Percentiles rank a stretch among this genome's conserved stretches.
Evolutionary conservation across 2,329 filamentous ascomycete genomes (phyloP).

Genomic region (Annulohypoxylon truncatum): DNA sequence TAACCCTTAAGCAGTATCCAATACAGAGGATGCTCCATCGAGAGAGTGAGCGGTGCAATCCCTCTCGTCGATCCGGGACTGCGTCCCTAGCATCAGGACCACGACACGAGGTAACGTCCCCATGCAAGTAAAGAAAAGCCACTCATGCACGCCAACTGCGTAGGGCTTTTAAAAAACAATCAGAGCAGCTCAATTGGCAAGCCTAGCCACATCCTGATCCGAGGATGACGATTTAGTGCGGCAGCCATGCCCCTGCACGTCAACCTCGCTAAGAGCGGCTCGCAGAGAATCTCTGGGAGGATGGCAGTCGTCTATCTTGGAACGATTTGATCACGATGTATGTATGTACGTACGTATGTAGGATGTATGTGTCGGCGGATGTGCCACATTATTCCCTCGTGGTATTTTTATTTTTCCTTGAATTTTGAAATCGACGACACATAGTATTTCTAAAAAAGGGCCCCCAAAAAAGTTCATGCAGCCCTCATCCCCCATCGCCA

Average conservation of each 20-base stretch:
- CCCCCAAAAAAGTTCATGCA: slow-evolving; percentile 26
- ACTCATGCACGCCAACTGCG: slow-evolving; percentile 35
- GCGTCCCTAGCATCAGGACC: slow-evolving; percentile 36
- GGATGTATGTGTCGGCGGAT: slow-evolving; percentile 14
- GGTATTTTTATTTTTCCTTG: not conserved
- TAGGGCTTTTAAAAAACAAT: slow-evolving; percentile 35
- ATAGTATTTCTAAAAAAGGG: slow-evolving; percentile 7
- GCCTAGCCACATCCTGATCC: slow-evolving; percentile 32
- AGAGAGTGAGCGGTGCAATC: slow-evolving; percentile 12
- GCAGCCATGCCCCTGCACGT: slow-evolving; percentile 35
- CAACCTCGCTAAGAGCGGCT: slow-evolving; percentile 43
- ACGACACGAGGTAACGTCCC: slow-evolving; percentile 40
- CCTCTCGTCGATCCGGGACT: slow-evolving; percentile 41
- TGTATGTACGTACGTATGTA: not conserved
- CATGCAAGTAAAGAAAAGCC: slow-evolving; percentile 36
- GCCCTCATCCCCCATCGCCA: slow-evolving; percentile 24
- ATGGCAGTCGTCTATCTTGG: slow-evolving; percentile 27
- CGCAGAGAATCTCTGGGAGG: slow-evolving; percentile 37
- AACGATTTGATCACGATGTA: slow-evolving; percentile 36
- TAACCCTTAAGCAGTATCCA: slow-evolving; percentile 19
- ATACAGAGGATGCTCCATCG: slow-evolving; percentile 33
- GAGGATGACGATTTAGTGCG: slow-evolving; percentile 36
- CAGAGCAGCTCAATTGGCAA: slow-evolving; percentile 28
- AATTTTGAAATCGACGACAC: slow-evolving; percentile 7
- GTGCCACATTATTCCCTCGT: slow-evolving; percentile 16